Base-by-base conservation (phyloP, 2,329 filamentous ascomycete genomes). In the Penicillium decumbens region DNA sequence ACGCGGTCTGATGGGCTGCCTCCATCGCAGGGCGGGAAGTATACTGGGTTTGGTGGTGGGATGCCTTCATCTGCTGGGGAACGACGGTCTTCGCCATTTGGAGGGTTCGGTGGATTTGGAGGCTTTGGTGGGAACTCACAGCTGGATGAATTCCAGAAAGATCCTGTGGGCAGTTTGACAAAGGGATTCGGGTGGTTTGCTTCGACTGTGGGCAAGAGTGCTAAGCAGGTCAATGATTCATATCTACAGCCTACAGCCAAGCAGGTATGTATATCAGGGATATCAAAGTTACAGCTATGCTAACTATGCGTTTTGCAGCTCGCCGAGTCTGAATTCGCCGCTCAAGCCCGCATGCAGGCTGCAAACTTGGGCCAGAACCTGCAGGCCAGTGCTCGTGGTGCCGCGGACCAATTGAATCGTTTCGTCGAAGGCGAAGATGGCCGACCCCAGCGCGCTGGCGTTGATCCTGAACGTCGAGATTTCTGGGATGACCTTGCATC, bases 111-210 rank as follows among this genome's bases (percentile, higher is more conserved):
- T 12, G 55, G 55, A 4, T 51, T 58, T 23, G 58, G 56, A 63
- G 71, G 69, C 9, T 28, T 28, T 25, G 72, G 66, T 24, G 68
- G 67, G 1, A 72, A 87, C 24, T 88, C 87, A 0, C 83, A 83
- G 10, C 75, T 93, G n/a, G 86, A 93, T 47, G 92, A 97, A 47
- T 82, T 97, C 65, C 89, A 95, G 70, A 88, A 85, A 66, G 93
- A 98, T 67, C 91, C 93, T 0, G 77, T 97, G 55, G 91, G 82
- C 1, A 90, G 92, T 13, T 72, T 98, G 60, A 89, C 84, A 25
- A 96, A 95, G 72, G 88, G 92, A 0, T 95, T 97, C 63, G 92
- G 92, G 7, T 97, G 93, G 90, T 89, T 97, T 65, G 82, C 89
- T 15, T 87, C 83, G 29, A 90, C 89, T 10, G 89, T 97, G 37